Percentiles rank a stretch among this genome's conserved stretches.
phyloP scores from a whole-genome alignment of 176 grass and related monocot genomes.

The Chloris gayana region DNA sequence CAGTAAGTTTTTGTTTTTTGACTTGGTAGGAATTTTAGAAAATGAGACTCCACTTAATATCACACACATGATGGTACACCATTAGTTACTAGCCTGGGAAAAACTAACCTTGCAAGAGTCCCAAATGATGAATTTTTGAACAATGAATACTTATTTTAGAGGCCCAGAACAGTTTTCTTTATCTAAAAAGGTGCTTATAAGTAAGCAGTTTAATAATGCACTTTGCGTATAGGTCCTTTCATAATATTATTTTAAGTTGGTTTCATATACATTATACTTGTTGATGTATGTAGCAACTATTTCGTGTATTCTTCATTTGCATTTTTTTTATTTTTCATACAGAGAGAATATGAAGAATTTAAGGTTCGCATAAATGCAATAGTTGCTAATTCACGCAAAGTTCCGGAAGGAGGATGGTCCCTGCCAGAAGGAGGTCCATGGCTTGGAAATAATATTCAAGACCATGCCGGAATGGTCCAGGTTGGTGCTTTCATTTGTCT shows the following conservation, averaged over 20 bases:
- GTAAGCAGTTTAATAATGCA: neutral
- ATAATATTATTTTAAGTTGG: neutral
- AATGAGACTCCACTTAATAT: neutral
- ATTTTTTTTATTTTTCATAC: conserved; percentile 25
- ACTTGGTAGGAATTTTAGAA: neutral
- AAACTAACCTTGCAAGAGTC: neutral
- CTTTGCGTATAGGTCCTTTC: neutral
- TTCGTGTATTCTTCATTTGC: neutral
- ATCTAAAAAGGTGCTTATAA: neutral
- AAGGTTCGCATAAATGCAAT: conserved; percentile 30
- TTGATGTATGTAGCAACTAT: conserved; percentile 3
- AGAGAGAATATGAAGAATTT: conserved; percentile 45
- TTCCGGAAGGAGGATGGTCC: conserved; percentile 35
- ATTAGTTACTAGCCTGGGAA: neutral
- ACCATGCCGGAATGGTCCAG: conserved; percentile 40
- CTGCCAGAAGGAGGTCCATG: conserved; percentile 41
- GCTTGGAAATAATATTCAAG: conserved; percentile 40
- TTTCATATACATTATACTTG: neutral
- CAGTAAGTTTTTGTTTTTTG: neutral
- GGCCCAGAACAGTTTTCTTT: neutral
- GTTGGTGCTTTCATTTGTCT: conserved; percentile 9
- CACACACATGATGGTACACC: neutral
- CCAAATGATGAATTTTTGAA: neutral
- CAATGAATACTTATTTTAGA: neutral
- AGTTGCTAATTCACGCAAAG: conserved; percentile 34